Percentiles rank a stretch among this genome's conserved stretches.
Evolutionary conservation across 164 flowering plant genomes (phyloP).

Genomic region (Protea cynaroides): DNA sequence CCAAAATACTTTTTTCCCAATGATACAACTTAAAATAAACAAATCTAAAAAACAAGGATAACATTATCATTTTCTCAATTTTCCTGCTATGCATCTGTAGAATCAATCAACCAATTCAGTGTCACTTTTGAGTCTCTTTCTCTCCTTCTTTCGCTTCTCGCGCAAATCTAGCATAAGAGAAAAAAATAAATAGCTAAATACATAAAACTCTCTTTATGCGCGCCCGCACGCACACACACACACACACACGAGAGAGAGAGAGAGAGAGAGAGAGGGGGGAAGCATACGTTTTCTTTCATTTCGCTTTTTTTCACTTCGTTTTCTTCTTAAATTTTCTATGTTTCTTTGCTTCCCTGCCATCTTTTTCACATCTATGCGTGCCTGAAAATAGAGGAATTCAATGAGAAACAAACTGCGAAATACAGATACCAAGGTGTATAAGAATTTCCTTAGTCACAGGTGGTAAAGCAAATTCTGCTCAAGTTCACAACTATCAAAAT

Average conservation of each 20-base stretch:
- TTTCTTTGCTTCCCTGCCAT: slow-evolving; percentile 37
- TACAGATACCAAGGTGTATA: background rate
- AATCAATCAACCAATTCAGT: slow-evolving; percentile 4
- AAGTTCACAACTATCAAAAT: too few relatives aligned
- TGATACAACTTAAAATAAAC: too few relatives aligned
- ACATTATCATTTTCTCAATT: too few relatives aligned
- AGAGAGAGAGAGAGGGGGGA: background rate
- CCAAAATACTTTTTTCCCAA: too few relatives aligned
- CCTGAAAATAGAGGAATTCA: slow-evolving; percentile 24
- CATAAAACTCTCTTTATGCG: background rate
- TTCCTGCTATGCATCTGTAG: too few relatives aligned
- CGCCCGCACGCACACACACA: too few relatives aligned
- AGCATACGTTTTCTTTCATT: slow-evolving; percentile 59
- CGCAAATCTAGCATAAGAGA: slow-evolving; percentile 37
- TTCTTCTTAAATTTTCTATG: slow-evolving; percentile 29
- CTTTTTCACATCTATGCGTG: slow-evolving; percentile 40
- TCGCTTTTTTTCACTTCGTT: slow-evolving; percentile 61
- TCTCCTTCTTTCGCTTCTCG: slow-evolving; percentile 57
- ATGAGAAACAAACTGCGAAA: background rate
- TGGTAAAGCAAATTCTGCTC: background rate
- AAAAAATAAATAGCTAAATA: background rate
- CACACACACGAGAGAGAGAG: background rate
- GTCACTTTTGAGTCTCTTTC: slow-evolving; percentile 25
- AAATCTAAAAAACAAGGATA: too few relatives aligned
- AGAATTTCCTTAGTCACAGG: background rate